Conservation (phyloP, 2,329 filamentous ascomycete species). For the Lecanicillium sp. region DNA sequence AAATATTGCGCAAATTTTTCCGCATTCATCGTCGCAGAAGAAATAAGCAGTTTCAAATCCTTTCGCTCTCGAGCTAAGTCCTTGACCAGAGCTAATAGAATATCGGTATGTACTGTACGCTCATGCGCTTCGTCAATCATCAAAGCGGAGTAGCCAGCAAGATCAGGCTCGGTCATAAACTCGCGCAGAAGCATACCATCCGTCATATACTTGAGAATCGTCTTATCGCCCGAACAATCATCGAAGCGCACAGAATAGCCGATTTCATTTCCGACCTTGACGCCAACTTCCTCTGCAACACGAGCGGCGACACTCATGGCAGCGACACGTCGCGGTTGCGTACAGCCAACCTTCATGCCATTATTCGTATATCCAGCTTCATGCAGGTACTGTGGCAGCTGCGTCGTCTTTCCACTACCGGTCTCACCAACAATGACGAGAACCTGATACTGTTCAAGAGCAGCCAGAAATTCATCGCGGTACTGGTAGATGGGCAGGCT, state of each 20-base stretch:
- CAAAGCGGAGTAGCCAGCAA: constrained; percentile 73
- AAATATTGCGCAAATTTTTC: constrained; percentile 90
- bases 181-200: constrained; percentile 91
- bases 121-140: constrained; percentile 99
- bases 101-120: constrained; percentile 82
- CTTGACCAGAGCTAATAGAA: constrained; percentile 79
- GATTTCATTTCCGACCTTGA: constrained; percentile 83
- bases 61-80: constrained; percentile 76
- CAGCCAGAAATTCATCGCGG: constrained; percentile 76
- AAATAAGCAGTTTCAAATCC: constrained; percentile 85
- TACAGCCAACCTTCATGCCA: constrained; percentile 82
- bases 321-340: constrained; percentile 88
- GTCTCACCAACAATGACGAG: constrained; percentile 93
- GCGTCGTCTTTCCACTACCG: constrained; percentile 91
- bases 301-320: constrained; percentile 97
- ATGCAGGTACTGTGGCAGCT: constrained; percentile 86
- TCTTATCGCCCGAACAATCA: constrained; percentile 84
- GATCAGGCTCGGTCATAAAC: constrained; percentile 79
- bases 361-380: constrained; percentile 84
- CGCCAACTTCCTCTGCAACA: constrained; percentile 88
- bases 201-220: constrained; percentile 90
- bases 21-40: constrained; percentile 89
- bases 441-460: constrained; percentile 77
- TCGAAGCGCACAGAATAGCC: constrained; percentile 95
- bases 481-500: constrained; percentile 86